These are phyloP conservation scores for Cladosporium austrohemisphaericum DNA, from an alignment of 2,329 filamentous ascomycete species.

Conservation along the genomic window DNA sequence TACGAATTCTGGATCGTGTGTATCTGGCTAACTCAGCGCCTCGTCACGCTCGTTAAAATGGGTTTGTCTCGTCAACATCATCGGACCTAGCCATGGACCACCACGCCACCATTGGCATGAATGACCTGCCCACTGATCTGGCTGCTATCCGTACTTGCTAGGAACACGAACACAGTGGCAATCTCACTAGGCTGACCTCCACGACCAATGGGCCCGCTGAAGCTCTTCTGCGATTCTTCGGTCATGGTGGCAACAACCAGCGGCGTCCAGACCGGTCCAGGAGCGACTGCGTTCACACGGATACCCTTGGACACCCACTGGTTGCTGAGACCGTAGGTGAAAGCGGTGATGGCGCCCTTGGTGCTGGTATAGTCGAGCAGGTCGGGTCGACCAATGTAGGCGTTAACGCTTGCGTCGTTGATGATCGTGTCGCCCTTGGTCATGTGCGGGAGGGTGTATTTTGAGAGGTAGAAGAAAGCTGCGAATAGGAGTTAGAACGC, in stretches of 20 bases:
- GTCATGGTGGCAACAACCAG: conserved; percentile 71
- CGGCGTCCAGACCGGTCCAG: conserved; percentile 76
- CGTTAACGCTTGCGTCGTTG: conserved; percentile 82
- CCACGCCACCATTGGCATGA: conserved; percentile 59
- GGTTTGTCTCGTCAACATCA: neutral
- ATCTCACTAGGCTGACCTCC: conserved; percentile 79
- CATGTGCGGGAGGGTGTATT: conserved; percentile 73
- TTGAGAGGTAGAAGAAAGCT: conserved; percentile 71
- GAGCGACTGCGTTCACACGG: conserved; percentile 71
- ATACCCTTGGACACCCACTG: conserved; percentile 70
- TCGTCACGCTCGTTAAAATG: neutral
- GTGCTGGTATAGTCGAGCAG: conserved; percentile 78
- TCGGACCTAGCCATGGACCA: conserved; percentile 46
- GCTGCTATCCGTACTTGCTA: conserved; percentile 70
- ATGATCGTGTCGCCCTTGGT: conserved; percentile 71
- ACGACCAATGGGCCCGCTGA: conserved; percentile 70
- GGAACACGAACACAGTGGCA: conserved; percentile 75
- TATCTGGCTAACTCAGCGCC: neutral
- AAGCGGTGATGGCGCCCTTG: conserved; percentile 74
- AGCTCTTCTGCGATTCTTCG: conserved; percentile 66
- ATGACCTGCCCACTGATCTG: conserved; percentile 71
- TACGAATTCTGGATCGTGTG: neutral
- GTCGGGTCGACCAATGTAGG: conserved; percentile 75
- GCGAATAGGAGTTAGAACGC: neutral
- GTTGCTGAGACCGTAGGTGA: conserved; percentile 73